Conservation (phyloP, 2,329 filamentous ascomycete genomes). For the Paracamarosporium sp. region DNA sequence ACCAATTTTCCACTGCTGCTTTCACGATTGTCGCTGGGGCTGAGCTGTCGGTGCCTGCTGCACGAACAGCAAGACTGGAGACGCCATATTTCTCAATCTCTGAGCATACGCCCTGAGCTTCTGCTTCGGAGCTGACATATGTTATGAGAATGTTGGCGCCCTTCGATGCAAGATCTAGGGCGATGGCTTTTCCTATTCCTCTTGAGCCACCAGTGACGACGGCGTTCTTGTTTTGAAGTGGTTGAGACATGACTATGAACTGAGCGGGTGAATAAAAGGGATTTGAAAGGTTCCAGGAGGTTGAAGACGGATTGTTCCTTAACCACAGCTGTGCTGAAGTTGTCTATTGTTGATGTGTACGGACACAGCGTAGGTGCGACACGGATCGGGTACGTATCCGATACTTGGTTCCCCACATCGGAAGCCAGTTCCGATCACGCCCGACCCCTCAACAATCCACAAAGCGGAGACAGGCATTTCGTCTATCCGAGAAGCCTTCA, state of each 20-base stretch:
- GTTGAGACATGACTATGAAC: not conserved
- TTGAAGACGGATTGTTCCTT: no score
- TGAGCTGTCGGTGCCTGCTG: slow-evolving; percentile 34
- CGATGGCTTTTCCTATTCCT: slow-evolving; percentile 54
- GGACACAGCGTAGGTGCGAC: no score
- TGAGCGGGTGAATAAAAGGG: no score
- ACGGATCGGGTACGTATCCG: not conserved
- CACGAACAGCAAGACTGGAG: slow-evolving; percentile 36
- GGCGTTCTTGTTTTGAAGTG: slow-evolving; percentile 50
- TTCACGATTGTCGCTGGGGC: slow-evolving; percentile 37
- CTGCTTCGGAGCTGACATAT: slow-evolving; percentile 34
- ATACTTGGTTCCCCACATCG: not conserved
- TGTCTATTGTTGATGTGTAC: no score
- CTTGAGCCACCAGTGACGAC: slow-evolving; percentile 55
- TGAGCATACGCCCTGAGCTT: slow-evolving; percentile 29
- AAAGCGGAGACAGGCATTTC: no score
- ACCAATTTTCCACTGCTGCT: slow-evolving; percentile 19
- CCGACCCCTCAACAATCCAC: not conserved
- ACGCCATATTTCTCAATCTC: slow-evolving; percentile 26
- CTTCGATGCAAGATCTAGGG: slow-evolving; percentile 49
- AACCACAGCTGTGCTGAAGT: no score
- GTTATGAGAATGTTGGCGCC: slow-evolving; percentile 50
- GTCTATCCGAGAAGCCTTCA: no score
- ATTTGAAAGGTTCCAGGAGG: no score
- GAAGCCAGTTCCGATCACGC: not conserved